Evolutionary conservation across 2,329 filamentous ascomycete genomes (phyloP), one percentile per base, ranked within the genome.

Genomic region (Ophiostoma himal-ulmi): DNA sequence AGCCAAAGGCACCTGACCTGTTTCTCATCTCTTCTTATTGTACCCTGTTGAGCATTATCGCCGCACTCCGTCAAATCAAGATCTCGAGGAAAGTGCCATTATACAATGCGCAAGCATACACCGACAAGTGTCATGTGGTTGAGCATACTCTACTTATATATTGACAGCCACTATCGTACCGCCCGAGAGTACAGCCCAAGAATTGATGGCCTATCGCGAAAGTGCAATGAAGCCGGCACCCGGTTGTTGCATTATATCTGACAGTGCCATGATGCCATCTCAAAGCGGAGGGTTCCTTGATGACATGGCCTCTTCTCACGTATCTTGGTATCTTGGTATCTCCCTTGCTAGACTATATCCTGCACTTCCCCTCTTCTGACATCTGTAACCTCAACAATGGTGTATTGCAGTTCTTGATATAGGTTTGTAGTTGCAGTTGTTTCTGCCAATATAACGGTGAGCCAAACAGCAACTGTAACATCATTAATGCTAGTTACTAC

Each of bases 301-400:
- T 57, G 52, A 10, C 22, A 26, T 48, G 17, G 17, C 44, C 44
- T 48, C 44, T 48, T 6, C 8, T 11, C 37, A 10, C 44, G 20
- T 20, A 48, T 48, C 44, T 48, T 26, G 22, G n/a, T 26, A 26
- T 26, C 52, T 57, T 57, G n/a, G 22, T 57, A 26, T 57, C 52
- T 57, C 52, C 52, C 52, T 57, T 11, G 8, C 22, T 8, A 57
- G 22, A 13, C n/a, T 4, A 57, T 30, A 8, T 26, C 22, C 17
- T 57, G 52, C 52, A 57, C 52, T 57, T 57, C 52, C 52, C 52
- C 52, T 57, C 52, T 57, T 57, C 52, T 57, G 7, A 22, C n/a
- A 57, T 57, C 22, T 26, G 52, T 57, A 26, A 57, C 14, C 44
- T n/a, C 44, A 20, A 48, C n/a, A 6, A 20, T 17, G 14, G 41